Percentiles rank a stretch among this genome's conserved stretches.
Conservation (phyloP, 2,329 filamentous ascomycete species). For the Hymenotorrendiella dingleyae region DNA sequence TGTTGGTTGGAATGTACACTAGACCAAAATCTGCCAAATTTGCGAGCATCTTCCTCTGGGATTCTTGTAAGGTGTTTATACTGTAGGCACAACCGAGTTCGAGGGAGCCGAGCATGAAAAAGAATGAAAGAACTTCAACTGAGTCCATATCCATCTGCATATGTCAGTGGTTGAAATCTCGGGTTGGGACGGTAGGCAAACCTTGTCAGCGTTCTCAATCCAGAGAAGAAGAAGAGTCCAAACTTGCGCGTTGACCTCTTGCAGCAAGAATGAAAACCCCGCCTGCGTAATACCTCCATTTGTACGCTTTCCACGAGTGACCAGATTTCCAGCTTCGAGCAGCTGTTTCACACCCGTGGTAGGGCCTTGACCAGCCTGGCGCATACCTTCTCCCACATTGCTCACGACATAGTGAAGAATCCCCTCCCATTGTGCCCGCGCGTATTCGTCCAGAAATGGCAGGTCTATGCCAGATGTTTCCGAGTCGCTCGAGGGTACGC, state of each 20-base stretch:
- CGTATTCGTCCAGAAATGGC: constrained; percentile 75
- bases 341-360: constrained; percentile 80
- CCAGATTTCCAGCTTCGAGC: constrained; percentile 72
- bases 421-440: constrained; percentile 86
- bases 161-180: constrained; percentile 11
- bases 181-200: constrained; percentile 23
- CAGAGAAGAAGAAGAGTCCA: constrained; percentile 94
- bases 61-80: constrained; percentile 73
- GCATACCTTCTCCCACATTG: constrained; percentile 53
- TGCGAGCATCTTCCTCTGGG: constrained; percentile 82
- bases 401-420: constrained; percentile 94
- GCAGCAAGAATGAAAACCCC: constrained; percentile 89
- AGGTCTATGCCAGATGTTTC: constrained; percentile 60
- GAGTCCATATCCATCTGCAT: constrained; percentile 62
- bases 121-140: constrained; percentile 90
- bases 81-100: constrained; percentile 90
- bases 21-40: constrained; percentile 90
- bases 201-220: constrained; percentile 72
- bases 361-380: constrained; percentile 45
- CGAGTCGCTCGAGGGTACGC: constrained; percentile 68
- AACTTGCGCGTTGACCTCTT: constrained; percentile 93
- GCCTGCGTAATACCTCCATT: constrained; percentile 78
- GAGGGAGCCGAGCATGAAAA: constrained; percentile 90
- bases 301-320: constrained; percentile 48
- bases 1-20: constrained; percentile 63